Percentiles rank a stretch among this genome's conserved stretches.
phyloP scores from a whole-genome alignment of 306 rosid genomes.

The Rosa rugosa region DNA sequence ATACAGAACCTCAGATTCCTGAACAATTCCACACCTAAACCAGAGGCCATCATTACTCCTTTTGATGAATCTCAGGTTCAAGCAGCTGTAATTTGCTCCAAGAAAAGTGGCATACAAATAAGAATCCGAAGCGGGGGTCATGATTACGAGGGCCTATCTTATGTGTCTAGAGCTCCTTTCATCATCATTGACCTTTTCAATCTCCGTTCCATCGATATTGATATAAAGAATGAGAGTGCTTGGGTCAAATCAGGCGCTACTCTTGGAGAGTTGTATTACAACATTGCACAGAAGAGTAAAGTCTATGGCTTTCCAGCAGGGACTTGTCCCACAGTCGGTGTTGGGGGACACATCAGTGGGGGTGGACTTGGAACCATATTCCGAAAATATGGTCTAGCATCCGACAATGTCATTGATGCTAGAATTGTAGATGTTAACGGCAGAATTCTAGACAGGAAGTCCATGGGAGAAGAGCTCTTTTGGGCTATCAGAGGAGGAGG shows the following conservation, averaged over 20 bases:
- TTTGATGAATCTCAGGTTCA: conserved; percentile 22
- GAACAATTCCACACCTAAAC: conserved; percentile 36
- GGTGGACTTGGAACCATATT: conserved; percentile 25
- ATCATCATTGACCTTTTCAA: conserved; percentile 27
- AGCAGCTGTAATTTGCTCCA: conserved; percentile 23
- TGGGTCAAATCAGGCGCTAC: conserved; percentile 32
- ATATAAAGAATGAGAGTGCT: conserved; percentile 13
- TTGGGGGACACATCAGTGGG: conserved; percentile 17
- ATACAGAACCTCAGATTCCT: conserved; percentile 44
- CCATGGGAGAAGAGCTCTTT: conserved; percentile 69
- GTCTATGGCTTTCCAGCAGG: conserved; percentile 36
- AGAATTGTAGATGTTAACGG: conserved; percentile 49
- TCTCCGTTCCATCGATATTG: conserved; percentile 18
- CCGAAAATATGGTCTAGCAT: conserved; percentile 66
- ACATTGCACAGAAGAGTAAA: conserved; percentile 21
- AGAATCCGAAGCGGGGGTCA: conserved; percentile 36
- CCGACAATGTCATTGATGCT: conserved; percentile 62
- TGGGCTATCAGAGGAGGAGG: conserved; percentile 82
- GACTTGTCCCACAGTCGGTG: conserved; percentile 27
- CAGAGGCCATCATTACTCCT: conserved; percentile 42
- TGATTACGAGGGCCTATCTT: conserved; percentile 37
- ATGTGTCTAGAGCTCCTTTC: conserved; percentile 15
- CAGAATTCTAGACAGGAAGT: conserved; percentile 39
- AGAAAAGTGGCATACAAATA: not conserved
- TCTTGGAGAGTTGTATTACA: conserved; percentile 31